phyloP scores from a whole-genome alignment of 331 rosid genomes.

The Acacia concinna region DNA sequence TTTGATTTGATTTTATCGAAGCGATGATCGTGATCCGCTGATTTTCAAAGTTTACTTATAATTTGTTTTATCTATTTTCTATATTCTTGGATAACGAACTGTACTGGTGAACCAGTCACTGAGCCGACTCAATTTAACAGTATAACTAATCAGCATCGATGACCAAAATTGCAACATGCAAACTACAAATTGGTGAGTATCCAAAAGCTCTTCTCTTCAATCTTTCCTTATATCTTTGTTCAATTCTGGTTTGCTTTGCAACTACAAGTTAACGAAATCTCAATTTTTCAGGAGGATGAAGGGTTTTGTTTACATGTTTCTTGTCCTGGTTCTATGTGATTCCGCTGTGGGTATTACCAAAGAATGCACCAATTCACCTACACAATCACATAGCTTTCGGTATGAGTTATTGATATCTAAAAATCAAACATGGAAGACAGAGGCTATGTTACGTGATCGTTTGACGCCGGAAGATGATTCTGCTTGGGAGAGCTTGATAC shows the following conservation, averaged over 20 bases:
- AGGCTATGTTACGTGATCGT: constrained; percentile 55
- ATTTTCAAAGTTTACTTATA: background rate
- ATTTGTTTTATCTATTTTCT: background rate
- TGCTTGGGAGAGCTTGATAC: constrained; percentile 52
- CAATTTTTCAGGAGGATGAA: constrained; percentile 34
- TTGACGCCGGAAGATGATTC: constrained; percentile 58
- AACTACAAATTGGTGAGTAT: background rate
- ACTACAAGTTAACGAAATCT: background rate
- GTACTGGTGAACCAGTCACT: background rate
- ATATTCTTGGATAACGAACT: background rate
- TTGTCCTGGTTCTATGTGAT: constrained; percentile 29
- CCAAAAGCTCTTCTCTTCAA: background rate
- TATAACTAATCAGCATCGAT: background rate
- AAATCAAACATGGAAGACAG: constrained; percentile 54
- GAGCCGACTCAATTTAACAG: background rate
- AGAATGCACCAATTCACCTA: constrained; percentile 58
- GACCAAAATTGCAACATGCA: background rate
- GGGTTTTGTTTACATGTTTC: constrained; percentile 22
- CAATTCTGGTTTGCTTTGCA: background rate
- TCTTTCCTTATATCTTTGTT: background rate
- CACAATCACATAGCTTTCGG: constrained; percentile 51
- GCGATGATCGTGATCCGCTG: background rate
- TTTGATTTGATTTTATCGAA: background rate
- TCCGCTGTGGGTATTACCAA: constrained; percentile 30
- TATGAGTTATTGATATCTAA: constrained; percentile 41